Evolutionary conservation across 148 eudicot genomes (phyloP), one percentile per base, ranked within the genome.

Genomic region (Camellia lanceoleosa): DNA sequence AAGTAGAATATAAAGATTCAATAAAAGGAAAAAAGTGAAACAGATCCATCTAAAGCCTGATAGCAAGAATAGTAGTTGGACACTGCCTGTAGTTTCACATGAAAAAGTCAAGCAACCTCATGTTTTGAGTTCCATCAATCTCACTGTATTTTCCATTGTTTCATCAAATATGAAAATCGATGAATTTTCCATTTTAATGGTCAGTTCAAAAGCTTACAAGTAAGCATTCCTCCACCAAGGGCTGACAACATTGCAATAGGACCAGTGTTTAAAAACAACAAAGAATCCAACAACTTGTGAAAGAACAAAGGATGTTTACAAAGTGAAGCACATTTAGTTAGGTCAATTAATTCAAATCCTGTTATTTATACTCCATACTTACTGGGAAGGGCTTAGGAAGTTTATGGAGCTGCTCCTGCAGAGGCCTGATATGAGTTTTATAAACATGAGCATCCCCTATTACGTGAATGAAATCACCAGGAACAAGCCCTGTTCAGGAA

Each of bases 381-480:
- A 79, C 81, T 3, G 81, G 81, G 47, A 71, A 79, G 43, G 81
- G 81, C 43, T 71, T 79, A 46, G 81, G 81, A 20, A 59, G 58
- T 18, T 20, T 79, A 38, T 71, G 16, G 73, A 73, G 77, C 77
- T 80, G 82, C 60, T 80, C 77, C 49, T 72, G 71, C 19, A 80
- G 71, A 80, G 71, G 77, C 70, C 71, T 73, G 71, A 72, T 43
- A 54, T 80, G 82, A 30, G 62, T 63, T 51, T 13, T 62, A 73
- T 80, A 62, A 18, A 80, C 82, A 80, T 80, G 71, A 80, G 77
- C 82, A 73, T 80, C 82, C n/a, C 82, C 82, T 70, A 71, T 61
- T 2, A 79, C 82, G 20, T 79, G 76, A 47, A 79, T 19, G 30
- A 79, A 79, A 71, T 79, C 82, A 23, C 82, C 82, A 47, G 82